Evolutionary conservation across 148 eudicot species (phyloP).

Genomic region (Rhododendron ovatum): DNA sequence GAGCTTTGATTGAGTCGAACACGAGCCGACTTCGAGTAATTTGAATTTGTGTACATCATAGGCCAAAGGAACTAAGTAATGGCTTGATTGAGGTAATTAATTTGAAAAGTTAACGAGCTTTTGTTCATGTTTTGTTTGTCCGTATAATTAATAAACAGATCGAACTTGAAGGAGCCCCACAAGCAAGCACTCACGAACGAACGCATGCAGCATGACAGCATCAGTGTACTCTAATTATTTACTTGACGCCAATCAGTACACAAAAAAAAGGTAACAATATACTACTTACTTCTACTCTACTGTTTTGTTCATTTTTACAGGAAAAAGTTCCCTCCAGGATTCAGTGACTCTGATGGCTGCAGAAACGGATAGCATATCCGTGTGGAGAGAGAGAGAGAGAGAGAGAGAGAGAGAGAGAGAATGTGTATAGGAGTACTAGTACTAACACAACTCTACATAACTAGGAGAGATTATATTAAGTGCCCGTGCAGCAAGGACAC

Average conservation of each 20-base stretch:
- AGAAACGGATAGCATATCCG: constrained; percentile 10
- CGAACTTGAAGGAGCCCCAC: background rate
- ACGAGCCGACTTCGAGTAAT: too few species aligned
- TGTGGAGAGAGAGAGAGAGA: too few species aligned
- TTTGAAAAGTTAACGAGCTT: too few species aligned
- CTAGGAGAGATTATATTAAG: too few species aligned
- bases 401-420: too few species aligned
- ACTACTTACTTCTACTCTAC: background rate
- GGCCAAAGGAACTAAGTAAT: too few species aligned
- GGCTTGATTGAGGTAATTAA: background rate
- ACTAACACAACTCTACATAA: too few species aligned
- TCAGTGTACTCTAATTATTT: background rate
- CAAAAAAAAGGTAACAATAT: background rate
- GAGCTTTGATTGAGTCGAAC: constrained; percentile 13
- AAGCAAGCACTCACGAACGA: background rate
- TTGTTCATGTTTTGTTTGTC: background rate
- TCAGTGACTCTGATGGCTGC: constrained; percentile 11
- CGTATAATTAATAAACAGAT: too few species aligned
- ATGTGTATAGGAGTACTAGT: too few species aligned
- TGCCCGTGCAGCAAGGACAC: constrained; percentile 9
- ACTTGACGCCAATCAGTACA: background rate
- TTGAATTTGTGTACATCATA: too few species aligned
- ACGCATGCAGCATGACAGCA: background rate
- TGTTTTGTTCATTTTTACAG: background rate
- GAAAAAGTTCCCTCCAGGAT: background rate